These are phyloP conservation scores for Phytopythium kandeliae DNA, from an alignment of 352 stramenopile species.

Conservation along the genomic window DNA sequence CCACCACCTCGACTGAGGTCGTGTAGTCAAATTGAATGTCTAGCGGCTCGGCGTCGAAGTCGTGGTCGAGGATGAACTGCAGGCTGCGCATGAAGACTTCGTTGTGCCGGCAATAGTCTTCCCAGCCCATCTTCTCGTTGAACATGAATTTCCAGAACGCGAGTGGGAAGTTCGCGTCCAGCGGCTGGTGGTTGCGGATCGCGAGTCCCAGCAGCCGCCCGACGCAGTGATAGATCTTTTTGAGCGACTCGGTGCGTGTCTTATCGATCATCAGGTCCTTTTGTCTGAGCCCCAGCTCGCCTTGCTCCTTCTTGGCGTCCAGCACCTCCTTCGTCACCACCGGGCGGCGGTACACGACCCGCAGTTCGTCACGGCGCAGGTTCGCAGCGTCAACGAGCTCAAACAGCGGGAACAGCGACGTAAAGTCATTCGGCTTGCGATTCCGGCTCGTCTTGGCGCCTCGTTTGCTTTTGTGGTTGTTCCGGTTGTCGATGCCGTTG, in stretches of 20 bases:
- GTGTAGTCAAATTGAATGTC: constrained; percentile 75
- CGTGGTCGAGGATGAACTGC: constrained; percentile 56
- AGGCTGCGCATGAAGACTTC: constrained; percentile 56
- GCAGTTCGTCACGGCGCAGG: constrained; percentile 24
- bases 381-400: constrained; percentile 19
- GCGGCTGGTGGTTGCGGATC: constrained; percentile 64
- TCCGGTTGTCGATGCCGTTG: constrained; percentile 4
- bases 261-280: constrained; percentile 38
- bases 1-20: constrained; percentile 29
- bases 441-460: not conserved
- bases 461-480: constrained; percentile 1
- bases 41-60: constrained; percentile 46
- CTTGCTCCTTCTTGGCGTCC: constrained; percentile 26
- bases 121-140: constrained; percentile 37
- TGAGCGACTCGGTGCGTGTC: constrained; percentile 28
- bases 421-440: constrained; percentile 9
- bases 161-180: constrained; percentile 49
- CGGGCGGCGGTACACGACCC: constrained; percentile 21
- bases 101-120: constrained; percentile 54
- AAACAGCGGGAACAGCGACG: constrained; percentile 54
- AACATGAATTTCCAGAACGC: constrained; percentile 71
- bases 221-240: constrained; percentile 57
- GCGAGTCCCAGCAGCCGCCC: constrained; percentile 59
- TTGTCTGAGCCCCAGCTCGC: constrained; percentile 23
- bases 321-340: constrained; percentile 26